phyloP scores from a whole-genome alignment of 768 basidiomycete species.

The Pholiota molesta region DNA sequence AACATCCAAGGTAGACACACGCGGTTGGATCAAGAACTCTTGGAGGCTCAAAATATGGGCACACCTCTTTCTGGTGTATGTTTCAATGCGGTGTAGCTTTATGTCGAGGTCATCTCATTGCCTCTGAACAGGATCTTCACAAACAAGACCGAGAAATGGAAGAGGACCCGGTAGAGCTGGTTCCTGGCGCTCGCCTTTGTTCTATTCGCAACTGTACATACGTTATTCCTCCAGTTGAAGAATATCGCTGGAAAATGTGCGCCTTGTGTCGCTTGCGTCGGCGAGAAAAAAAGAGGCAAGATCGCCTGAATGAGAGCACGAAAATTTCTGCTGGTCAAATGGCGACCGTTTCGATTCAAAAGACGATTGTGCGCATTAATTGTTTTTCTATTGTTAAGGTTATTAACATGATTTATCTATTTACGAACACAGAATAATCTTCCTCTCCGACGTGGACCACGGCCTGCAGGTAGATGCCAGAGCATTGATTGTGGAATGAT shows the following conservation, averaged over 20 bases:
- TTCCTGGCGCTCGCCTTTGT: conserved; percentile 42
- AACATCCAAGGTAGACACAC: conserved; percentile 28
- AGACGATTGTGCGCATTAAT: not conserved
- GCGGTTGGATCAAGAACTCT: conserved; percentile 23
- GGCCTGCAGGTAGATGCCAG: conserved; percentile 22
- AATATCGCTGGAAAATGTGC: conserved; percentile 47
- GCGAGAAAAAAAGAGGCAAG: conserved; percentile 18
- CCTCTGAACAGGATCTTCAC: conserved; percentile 10
- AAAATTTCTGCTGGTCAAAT: not conserved
- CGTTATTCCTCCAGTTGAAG: conserved; percentile 36
- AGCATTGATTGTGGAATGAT: conserved; percentile 29
- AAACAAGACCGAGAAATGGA: conserved; percentile 3
- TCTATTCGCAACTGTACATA: conserved; percentile 33
- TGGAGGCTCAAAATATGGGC: conserved; percentile 8
- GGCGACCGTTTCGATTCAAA: not conserved
- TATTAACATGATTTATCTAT: not conserved
- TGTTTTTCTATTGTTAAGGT: not conserved
- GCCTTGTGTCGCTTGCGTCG: conserved; percentile 35
- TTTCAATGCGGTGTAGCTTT: not conserved
- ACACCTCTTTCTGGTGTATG: conserved; percentile 15
- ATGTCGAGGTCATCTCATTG: not conserved
- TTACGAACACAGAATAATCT: not conserved
- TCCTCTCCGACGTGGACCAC: conserved; percentile 6
- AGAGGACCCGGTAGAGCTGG: conserved; percentile 15
- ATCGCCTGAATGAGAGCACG: not conserved